Evolutionary conservation across 225 moss, liverwort and hornwort species (phyloP), one percentile per base, ranked within the genome.

Genomic region (Straminergon stramineum): DNA sequence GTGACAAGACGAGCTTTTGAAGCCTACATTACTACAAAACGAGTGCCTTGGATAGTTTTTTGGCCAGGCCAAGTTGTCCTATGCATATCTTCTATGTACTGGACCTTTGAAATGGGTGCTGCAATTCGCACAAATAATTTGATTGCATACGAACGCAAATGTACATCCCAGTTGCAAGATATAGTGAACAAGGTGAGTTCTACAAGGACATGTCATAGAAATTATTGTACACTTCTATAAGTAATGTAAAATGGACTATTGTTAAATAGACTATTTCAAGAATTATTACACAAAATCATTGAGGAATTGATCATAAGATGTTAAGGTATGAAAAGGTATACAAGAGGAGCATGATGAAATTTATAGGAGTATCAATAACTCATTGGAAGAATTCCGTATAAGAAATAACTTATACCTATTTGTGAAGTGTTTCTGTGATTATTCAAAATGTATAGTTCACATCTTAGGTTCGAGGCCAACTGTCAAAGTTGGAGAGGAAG

Each of bases 61-160:
- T 97, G 96, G 96, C 95, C 96, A 39, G 94, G 97, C 15, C 96
- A 97, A 85, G 93, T 96, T 68, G 96, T 94, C 35, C 87, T 97
- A 34, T 97, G 96, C 84, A 96, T 95, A 75, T 96, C 97, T 80
- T 96, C 96, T 48, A 95, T 96, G 92, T 96, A 93, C 10, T 97
- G 97, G 97, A 97, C 97, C 53, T 86, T 74, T 8, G 95, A 97
- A 92, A 96, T 95, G 84, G 91, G 88, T 68, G 90, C 88, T 84
- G 91, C 94, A 85, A 96, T 97, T 87, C 85, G 92, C 74, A 88
- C 85, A 30, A 85, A 93, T 61, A 89, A 56, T 51, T 89, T 97
- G 24, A 89, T 43, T 52, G 89, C 79, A 35, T 95, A 95, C 9
- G 95, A 96, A 88, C 58, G 82, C 17, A 95, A 95, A 85, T 96